Base-by-base conservation (phyloP, 2,329 filamentous ascomycete genomes). In the Drechslera avenae region DNA sequence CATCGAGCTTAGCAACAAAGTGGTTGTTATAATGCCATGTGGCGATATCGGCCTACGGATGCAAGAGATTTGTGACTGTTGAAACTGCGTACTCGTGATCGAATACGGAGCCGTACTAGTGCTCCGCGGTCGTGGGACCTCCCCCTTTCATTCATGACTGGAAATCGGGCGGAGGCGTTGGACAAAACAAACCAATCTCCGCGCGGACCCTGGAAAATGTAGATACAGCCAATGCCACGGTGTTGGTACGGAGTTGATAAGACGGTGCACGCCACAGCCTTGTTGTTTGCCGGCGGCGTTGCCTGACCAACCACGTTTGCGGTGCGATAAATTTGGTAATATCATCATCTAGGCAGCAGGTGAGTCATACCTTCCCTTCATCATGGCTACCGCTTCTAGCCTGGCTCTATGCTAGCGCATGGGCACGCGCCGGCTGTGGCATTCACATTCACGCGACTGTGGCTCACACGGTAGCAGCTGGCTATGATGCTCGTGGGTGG, bases 391-490 rank as follows among this genome's bases (percentile, higher is more conserved):
- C 34, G 23, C 50, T 40, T 49, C 49, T 58, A 47, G 53, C 43
- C 49, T 41, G 48, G 39, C 46, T 48, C 47, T 43, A 56, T 48
- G 34, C 48, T 48, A 26, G 35, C n/a, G 5, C 13, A 10, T 23
- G 23, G 31, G 14, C 34, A 55, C 53, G 53, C 50, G 50, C 52
- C 55, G 51, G 26, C n/a, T n/a, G 26, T 10, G 26, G 26, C 28
- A 21, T 47, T 36, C n/a, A 50, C 28, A 21, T 47, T 36, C n/a
- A 50, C 32, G 55, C 54, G 56, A 52, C 51, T 48, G 47, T n/a
- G 45, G 39, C 39, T 34, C 41, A 64, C 68, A 63, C 68, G 66
- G 41, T 64, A 54, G 66, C 66, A 68, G 62, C 63, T 64, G 66
- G 64, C 59, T 61, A 12, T 13, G 23, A 10, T 52, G 43, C 45